Conservation (phyloP, 2,329 filamentous ascomycete genomes). For the Beauveria varroae region DNA sequence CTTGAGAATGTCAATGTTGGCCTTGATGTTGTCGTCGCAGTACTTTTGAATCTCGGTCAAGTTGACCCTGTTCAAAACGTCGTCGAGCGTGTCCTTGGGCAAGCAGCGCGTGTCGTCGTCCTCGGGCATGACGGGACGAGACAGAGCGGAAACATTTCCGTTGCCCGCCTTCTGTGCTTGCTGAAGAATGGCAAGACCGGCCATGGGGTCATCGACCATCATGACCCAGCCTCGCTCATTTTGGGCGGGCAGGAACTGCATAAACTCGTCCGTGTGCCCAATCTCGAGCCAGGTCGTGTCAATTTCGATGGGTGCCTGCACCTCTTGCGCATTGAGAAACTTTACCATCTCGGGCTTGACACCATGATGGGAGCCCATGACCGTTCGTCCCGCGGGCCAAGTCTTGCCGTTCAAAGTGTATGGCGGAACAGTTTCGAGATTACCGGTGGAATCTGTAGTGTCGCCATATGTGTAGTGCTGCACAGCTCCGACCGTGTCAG, state of each 20-base stretch:
- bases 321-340: constrained; percentile 26
- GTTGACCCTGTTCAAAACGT: constrained; percentile 12
- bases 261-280: constrained; percentile 23
- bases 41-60: constrained; percentile 13
- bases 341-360: constrained; percentile 16
- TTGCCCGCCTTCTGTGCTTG: constrained; percentile 14
- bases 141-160: constrained; percentile 14
- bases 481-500: constrained; percentile 1
- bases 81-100: constrained; percentile 13
- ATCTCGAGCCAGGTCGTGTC: constrained; percentile 22
- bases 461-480: not conserved
- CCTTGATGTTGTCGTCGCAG: constrained; percentile 15
- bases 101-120: constrained; percentile 11
- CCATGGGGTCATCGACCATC: constrained; percentile 17
- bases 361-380: constrained; percentile 3
- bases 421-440: constrained; percentile 5
- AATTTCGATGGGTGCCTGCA: constrained; percentile 27
- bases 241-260: constrained; percentile 22
- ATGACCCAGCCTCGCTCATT: constrained; percentile 20
- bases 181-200: constrained; percentile 16
- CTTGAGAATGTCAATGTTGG: constrained; percentile 18
- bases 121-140: constrained; percentile 8
- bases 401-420: not conserved
- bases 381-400: not conserved
- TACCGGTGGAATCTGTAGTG: not conserved